These are phyloP conservation scores for Termitomyces sp. DNA, from an alignment of 768 basidiomycete species.

Conservation along the genomic window DNA sequence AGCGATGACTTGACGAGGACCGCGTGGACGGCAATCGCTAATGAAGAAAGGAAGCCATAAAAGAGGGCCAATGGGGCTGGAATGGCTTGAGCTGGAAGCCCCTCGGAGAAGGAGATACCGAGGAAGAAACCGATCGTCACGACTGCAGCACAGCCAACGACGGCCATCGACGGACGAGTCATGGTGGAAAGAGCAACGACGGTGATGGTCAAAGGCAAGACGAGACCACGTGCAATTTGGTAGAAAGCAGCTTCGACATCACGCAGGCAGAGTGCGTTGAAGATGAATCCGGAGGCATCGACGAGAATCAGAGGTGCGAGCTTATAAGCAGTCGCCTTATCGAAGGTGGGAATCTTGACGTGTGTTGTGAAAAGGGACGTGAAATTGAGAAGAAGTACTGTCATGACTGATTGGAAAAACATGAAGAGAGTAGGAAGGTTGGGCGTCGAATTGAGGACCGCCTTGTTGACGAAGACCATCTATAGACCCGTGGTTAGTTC, in stretches of 20 bases:
- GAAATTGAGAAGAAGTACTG: conserved; percentile 22
- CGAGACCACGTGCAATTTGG: conserved; percentile 76
- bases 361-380: conserved; percentile 19
- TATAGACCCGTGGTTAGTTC: conserved; percentile 15
- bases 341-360: conserved; percentile 22
- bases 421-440: conserved; percentile 26
- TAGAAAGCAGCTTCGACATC: conserved; percentile 76
- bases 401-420: conserved; percentile 27
- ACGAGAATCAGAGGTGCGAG: conserved; percentile 30
- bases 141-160: conserved; percentile 62
- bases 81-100: conserved; percentile 42
- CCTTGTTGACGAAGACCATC: conserved; percentile 69
- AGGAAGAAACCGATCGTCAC: conserved; percentile 79
- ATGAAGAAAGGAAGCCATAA: conserved; percentile 67
- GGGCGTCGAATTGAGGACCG: conserved; percentile 23
- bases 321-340: conserved; percentile 16
- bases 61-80: conserved; percentile 55
- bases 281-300: conserved; percentile 31
- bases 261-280: conserved; percentile 23
- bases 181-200: conserved; percentile 62
- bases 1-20: conserved; percentile 78
- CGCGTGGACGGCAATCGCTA: conserved; percentile 74
- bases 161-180: conserved; percentile 53
- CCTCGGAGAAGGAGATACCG: conserved; percentile 36
- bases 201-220: conserved; percentile 74